A percentile compares a stretch with the other conserved stretches of the same genome.
phyloP scores from a whole-genome alignment of 1,284 basidiomycete species.

The Flammula alnicola region DNA sequence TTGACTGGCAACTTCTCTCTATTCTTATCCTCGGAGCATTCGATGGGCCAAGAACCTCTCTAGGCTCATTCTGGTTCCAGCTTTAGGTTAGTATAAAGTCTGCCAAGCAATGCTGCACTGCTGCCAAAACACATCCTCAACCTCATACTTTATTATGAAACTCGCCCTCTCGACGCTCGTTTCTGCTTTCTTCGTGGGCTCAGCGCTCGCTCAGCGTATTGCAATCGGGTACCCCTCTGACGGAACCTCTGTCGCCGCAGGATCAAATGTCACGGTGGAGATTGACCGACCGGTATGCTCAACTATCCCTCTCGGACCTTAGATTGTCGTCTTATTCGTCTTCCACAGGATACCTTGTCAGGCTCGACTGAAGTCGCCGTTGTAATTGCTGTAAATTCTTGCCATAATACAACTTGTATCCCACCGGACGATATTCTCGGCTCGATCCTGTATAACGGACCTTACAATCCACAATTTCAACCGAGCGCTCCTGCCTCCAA shows the following conservation, averaged over 20 bases:
- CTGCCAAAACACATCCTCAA: too few species aligned
- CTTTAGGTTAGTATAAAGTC: too few species aligned
- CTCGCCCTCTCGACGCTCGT: conserved; percentile 11
- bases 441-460: conserved; percentile 47
- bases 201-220: conserved; percentile 42
- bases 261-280: conserved; percentile 43
- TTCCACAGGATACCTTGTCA: conserved; percentile 40
- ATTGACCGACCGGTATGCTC: conserved; percentile 48
- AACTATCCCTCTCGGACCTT: background rate
- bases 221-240: conserved; percentile 41
- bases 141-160: conserved; percentile 15
- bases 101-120: too few species aligned
- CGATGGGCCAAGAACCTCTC: too few species aligned
- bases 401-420: conserved; percentile 35
- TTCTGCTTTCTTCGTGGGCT: conserved; percentile 20
- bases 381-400: conserved; percentile 45
- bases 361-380: conserved; percentile 47
- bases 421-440: conserved; percentile 42
- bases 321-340: background rate
- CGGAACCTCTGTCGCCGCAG: conserved; percentile 37
- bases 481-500: conserved; percentile 24
- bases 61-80: too few species aligned
- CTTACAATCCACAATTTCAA: conserved; percentile 43
- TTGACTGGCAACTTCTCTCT: too few species aligned
- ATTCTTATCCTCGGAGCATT: too few species aligned